phyloP scores from a whole-genome alignment of 2,329 filamentous ascomycete species.

The Aspergillus bombycis region DNA sequence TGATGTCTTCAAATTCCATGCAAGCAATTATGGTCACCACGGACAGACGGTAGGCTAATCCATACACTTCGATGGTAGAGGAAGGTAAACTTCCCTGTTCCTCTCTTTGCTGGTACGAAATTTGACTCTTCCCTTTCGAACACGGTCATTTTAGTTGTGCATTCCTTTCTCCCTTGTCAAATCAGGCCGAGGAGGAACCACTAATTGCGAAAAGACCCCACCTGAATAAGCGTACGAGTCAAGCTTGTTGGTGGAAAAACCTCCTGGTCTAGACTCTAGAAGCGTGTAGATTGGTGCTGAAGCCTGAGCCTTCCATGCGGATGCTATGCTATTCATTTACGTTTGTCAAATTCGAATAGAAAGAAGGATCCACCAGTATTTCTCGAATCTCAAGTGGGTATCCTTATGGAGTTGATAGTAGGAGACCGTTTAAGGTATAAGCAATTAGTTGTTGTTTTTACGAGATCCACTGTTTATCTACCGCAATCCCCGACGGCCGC shows the following conservation, averaged over 20 bases:
- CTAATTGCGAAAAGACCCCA: background rate
- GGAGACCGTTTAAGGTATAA: background rate
- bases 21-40: background rate
- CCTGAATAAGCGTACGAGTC: background rate
- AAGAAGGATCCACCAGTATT: background rate
- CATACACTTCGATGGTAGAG: background rate
- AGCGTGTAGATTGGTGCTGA: background rate
- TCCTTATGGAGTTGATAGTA: background rate
- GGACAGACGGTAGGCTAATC: background rate
- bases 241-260: constrained; percentile 4
- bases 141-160: background rate
- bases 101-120: background rate
- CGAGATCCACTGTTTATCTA: background rate
- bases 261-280: background rate
- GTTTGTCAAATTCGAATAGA: background rate
- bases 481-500: background rate
- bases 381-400: background rate
- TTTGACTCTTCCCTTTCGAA: background rate
- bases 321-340: background rate
- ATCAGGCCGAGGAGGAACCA: background rate
- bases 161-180: background rate
- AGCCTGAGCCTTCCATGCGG: background rate
- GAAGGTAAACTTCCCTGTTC: background rate
- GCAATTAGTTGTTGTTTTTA: background rate
- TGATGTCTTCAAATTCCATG: background rate